phyloP scores from a whole-genome alignment of 2,329 filamentous ascomycete genomes.

The Cladosporium colombiae region DNA sequence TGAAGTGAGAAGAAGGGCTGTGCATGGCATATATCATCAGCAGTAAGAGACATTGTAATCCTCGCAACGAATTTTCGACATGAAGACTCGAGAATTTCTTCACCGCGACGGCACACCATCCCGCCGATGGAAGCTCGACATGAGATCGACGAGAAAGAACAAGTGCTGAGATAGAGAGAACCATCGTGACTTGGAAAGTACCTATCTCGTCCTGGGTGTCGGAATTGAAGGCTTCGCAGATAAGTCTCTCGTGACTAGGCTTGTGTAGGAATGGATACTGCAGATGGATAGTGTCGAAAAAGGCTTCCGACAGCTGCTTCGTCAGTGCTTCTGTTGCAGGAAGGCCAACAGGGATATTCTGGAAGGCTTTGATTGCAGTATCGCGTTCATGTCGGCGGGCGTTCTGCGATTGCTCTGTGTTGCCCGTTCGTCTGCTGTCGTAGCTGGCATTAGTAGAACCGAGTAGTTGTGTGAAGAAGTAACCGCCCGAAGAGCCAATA shows the following conservation, averaged over 20 bases:
- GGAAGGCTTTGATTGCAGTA: not conserved
- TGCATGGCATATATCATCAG: conserved; percentile 1
- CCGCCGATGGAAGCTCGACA: conserved; percentile 1
- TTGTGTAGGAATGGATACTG: conserved; percentile 44
- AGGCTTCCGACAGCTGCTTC: conserved; percentile 33
- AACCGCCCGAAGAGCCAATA: conserved; percentile 1
- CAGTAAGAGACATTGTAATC: not conserved
- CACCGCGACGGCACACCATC: not conserved
- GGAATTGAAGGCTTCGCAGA: not conserved
- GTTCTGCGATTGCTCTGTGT: not conserved
- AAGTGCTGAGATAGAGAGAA: not conserved
- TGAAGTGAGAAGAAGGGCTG: conserved; percentile 6
- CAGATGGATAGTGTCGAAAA: conserved; percentile 42
- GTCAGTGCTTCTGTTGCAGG: not conserved
- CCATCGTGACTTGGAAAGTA: not conserved
- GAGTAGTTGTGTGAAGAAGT: conserved; percentile 4
- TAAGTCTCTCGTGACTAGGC: conserved; percentile 27
- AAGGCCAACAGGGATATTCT: not conserved
- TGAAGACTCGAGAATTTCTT: not conserved
- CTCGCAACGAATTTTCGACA: not conserved
- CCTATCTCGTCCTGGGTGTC: not conserved
- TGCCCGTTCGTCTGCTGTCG: not conserved
- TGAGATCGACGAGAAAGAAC: not conserved
- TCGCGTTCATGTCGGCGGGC: not conserved
- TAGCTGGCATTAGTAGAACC: not conserved